These are phyloP conservation scores for Tuber calosporum DNA, from an alignment of 495 filamentous ascomycete genomes.

Conservation along the genomic window DNA sequence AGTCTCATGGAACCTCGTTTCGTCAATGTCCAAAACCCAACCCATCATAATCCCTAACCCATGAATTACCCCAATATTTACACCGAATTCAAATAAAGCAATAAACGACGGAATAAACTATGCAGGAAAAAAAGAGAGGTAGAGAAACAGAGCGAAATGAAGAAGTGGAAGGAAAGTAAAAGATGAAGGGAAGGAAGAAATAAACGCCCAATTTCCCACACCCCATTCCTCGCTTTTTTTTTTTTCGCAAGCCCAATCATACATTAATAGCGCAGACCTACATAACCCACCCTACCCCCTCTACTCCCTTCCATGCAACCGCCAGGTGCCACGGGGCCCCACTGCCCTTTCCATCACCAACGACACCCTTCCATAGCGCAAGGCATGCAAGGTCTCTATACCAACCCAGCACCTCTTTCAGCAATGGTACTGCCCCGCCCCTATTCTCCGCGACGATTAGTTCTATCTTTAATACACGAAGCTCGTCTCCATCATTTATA, in stretches of 20 bases:
- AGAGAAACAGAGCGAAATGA: slow-evolving; percentile 2
- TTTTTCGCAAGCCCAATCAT: slow-evolving; percentile 18
- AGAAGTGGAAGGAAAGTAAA: slow-evolving; percentile 11
- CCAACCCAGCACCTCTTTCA: slow-evolving; percentile 24
- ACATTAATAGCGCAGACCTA: slow-evolving; percentile 14
- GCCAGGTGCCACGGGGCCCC: slow-evolving; percentile 31
- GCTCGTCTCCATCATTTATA: slow-evolving; percentile 44
- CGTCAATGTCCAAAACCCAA: neutral
- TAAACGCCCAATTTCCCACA: slow-evolving; percentile 23
- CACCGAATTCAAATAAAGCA: neutral
- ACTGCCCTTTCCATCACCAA: slow-evolving; percentile 23
- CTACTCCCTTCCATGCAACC: slow-evolving; percentile 32
- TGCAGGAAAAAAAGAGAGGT: slow-evolving; percentile 6
- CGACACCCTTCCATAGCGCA: slow-evolving; percentile 32
- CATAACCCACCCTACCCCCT: slow-evolving; percentile 32
- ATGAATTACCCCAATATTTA: neutral
- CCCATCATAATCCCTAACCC: neutral
- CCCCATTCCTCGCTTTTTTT: slow-evolving; percentile 18
- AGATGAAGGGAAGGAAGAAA: slow-evolving; percentile 17
- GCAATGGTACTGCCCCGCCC: slow-evolving; percentile 20
- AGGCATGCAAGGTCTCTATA: slow-evolving; percentile 29
- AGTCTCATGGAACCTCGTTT: neutral
- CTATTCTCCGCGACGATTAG: slow-evolving; percentile 22
- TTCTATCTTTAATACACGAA: slow-evolving; percentile 35
- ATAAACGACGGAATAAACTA: neutral